Conservation (phyloP, 163 green algal species). For the Trebouxia gelatinosa region DNA sequence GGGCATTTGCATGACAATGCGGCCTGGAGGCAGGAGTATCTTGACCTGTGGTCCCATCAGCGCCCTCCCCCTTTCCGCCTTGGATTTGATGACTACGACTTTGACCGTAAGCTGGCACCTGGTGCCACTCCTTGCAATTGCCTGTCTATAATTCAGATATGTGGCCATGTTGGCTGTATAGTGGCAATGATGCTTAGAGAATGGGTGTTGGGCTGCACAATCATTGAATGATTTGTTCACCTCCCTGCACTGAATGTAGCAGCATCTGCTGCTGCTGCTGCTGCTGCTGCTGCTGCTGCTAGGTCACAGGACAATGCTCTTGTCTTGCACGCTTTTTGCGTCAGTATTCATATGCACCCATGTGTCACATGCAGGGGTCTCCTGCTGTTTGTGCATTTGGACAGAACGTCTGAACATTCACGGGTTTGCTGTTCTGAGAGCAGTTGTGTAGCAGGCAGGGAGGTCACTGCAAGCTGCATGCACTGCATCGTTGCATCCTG, state of each 20-base stretch:
- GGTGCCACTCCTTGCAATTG: neutral
- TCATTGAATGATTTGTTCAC: neutral
- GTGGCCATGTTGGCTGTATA: neutral
- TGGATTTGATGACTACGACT: slow-evolving; percentile 23
- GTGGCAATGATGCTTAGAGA: neutral
- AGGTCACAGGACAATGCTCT: no score
- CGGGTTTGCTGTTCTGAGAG: no score
- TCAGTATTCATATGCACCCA: neutral
- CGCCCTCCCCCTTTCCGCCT: slow-evolving; percentile 13
- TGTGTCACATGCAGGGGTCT: no score
- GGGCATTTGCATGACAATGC: neutral
- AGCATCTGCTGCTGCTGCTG: no score
- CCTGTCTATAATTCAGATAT: neutral
- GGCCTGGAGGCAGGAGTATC: slow-evolving; percentile 12
- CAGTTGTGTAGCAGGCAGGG: no score
- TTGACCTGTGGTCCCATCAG: slow-evolving; percentile 22
- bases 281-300: no score
- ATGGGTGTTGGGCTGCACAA: neutral
- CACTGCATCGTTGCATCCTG: neutral
- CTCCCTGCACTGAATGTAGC: no score
- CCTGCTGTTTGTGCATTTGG: no score
- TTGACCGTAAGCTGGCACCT: slow-evolving; percentile 9
- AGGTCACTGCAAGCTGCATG: neutral
- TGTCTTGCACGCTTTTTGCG: neutral
- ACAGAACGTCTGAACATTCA: no score